Percentiles rank a stretch among this genome's conserved stretches.
Evolutionary conservation across 2,329 filamentous ascomycete species (phyloP).

Genomic region (Pseudocercospora fijiensis): DNA sequence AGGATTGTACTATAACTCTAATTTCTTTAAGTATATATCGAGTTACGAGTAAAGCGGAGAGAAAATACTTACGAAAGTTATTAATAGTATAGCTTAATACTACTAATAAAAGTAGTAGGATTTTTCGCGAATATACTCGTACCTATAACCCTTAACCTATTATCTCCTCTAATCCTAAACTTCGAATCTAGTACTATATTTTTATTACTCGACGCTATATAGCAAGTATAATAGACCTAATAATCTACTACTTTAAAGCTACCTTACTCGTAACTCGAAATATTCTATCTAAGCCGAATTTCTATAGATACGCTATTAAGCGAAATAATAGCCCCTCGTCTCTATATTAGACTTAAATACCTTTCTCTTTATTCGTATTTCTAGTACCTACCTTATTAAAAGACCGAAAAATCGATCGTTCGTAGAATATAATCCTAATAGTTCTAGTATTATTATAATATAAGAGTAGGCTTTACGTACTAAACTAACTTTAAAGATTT

Average conservation of each 20-base stretch:
- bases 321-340: conserved; percentile 45
- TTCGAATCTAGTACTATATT: conserved; percentile 57
- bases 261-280: conserved; percentile 46
- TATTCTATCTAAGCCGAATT: conserved; percentile 45
- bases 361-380: conserved; percentile 39
- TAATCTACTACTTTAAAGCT: conserved; percentile 50
- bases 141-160: conserved; percentile 61
- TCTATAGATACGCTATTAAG: conserved; percentile 47
- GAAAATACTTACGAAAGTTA: too few relatives aligned
- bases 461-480: conserved; percentile 63
- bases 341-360: conserved; percentile 52
- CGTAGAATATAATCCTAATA: conserved; percentile 62
- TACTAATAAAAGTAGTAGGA: conserved; percentile 57
- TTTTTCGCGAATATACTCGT: conserved; percentile 58
- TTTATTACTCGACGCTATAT: conserved; percentile 57
- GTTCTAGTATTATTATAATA: conserved; percentile 61
- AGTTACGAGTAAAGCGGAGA: too few relatives aligned
- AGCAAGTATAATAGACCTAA: conserved; percentile 60
- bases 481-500: conserved; percentile 50
- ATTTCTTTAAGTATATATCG: too few relatives aligned
- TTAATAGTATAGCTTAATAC: too few relatives aligned
- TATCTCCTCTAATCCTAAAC: conserved; percentile 58
- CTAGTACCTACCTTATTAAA: conserved; percentile 55
- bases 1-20: too few relatives aligned
- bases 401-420: conserved; percentile 65